Conservation (phyloP, 495 filamentous ascomycete species). For the Entonaema liquescens region DNA sequence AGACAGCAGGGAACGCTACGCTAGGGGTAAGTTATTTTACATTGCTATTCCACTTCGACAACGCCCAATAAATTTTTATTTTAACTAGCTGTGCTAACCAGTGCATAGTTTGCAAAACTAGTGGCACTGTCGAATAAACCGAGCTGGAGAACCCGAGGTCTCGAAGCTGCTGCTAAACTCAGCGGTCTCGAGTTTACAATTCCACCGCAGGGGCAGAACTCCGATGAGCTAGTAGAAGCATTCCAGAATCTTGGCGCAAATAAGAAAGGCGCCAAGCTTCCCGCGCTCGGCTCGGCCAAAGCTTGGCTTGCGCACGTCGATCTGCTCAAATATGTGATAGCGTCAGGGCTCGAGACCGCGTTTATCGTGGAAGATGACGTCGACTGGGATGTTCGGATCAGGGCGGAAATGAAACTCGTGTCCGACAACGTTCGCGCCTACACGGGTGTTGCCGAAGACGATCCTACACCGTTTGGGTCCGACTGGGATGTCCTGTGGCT, state of each 20-base stretch:
- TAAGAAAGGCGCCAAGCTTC: slow-evolving; percentile 7
- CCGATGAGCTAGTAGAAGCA: slow-evolving; percentile 29
- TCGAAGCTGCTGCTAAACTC: slow-evolving; percentile 35
- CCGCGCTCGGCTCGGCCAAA: slow-evolving; percentile 23
- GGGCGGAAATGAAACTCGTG: slow-evolving; percentile 51
- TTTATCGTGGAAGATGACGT: slow-evolving; percentile 60
- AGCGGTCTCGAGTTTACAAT: slow-evolving; percentile 34
- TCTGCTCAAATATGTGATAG: slow-evolving; percentile 48
- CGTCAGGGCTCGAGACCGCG: slow-evolving; percentile 54
- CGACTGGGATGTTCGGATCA: slow-evolving; percentile 58
- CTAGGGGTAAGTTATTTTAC: slow-evolving; percentile 17
- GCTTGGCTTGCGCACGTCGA: slow-evolving; percentile 50
- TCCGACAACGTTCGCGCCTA: slow-evolving; percentile 46
- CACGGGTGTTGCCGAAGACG: slow-evolving; percentile 17
- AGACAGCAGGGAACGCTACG: slow-evolving; percentile 19
- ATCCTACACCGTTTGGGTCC: slow-evolving; percentile 53
- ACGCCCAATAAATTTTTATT: background rate
- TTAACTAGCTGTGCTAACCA: background rate
- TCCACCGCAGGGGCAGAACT: slow-evolving; percentile 27
- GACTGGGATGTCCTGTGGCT: slow-evolving; percentile 61
- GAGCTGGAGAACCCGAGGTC: slow-evolving; percentile 41
- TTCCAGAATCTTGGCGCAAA: slow-evolving; percentile 22
- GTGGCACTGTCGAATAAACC: slow-evolving; percentile 36
- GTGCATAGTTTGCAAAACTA: slow-evolving; percentile 35
- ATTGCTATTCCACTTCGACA: background rate